phyloP scores from a whole-genome alignment of 441 rosid species.

The Adansonia gregorii region DNA sequence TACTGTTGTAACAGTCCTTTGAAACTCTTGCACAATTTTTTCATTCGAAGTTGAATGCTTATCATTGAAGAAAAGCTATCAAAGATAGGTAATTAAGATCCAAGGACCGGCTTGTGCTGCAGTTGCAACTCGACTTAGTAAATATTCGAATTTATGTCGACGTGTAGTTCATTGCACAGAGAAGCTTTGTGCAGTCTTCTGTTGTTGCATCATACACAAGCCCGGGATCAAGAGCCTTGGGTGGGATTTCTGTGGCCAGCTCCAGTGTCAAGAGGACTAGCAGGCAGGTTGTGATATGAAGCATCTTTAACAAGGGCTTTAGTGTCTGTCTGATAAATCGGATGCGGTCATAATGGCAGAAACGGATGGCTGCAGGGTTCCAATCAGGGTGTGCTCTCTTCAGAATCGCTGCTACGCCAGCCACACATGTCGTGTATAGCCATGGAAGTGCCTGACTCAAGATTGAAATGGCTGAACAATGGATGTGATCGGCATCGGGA shows the following conservation, averaged over 20 bases:
- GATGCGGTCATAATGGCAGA: conserved; percentile 10
- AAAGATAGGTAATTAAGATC: conserved; percentile 42
- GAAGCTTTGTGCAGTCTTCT: conserved; percentile 32
- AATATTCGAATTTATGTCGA: conserved; percentile 36
- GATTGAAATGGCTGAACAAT: conserved; percentile 2
- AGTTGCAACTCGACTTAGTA: conserved; percentile 11
- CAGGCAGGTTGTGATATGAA: neutral
- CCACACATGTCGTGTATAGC: neutral
- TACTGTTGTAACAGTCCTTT: conserved; percentile 45
- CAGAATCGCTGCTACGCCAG: neutral
- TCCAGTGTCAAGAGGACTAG: conserved; percentile 38
- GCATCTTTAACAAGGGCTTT: neutral
- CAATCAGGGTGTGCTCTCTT: conserved; percentile 15
- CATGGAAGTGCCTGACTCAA: conserved; percentile 21
- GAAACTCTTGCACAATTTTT: conserved; percentile 29
- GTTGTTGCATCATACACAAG: conserved; percentile 32
- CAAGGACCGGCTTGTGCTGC: neutral
- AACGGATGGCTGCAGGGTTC: conserved; percentile 4
- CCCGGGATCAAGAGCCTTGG: conserved; percentile 39
- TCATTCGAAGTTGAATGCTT: conserved; percentile 26
- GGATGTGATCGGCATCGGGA: neutral
- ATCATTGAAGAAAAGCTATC: conserved; percentile 35
- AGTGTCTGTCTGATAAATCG: neutral
- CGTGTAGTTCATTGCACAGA: conserved; percentile 36
- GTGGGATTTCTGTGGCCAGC: conserved; percentile 38